Evolutionary conservation across 2,329 filamentous ascomycete genomes (phyloP), one percentile per base, ranked within the genome.

Genomic region (Parastagonospora avenae): DNA sequence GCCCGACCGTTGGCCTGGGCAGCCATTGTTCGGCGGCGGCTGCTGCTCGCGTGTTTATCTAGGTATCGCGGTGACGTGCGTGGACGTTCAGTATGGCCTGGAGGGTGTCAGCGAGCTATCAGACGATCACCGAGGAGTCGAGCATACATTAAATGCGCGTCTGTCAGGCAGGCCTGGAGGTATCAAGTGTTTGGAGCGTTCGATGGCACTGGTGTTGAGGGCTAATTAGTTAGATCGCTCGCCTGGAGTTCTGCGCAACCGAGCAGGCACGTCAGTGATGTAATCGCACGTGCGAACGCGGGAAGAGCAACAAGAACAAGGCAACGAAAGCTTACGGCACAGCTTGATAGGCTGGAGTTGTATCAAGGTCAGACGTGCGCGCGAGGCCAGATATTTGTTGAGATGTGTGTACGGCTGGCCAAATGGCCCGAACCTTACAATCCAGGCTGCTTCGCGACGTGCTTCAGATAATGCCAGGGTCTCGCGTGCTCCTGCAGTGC

Each of bases 1-100:
- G 68, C 68, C 56, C 66, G 63, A 50, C 70, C 71, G 59, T 73
- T 74, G 58, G 64, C 68, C 50, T 66, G 69, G 52, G 57, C 65
- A 62, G 69, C 70, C 71, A 75, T 75, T 51, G 57, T 66, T 59
- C 61, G 60, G 48, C 39, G 45, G 36, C 50, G 39, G 41, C 44
- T 52, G 41, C 44, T 52, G 52, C 51, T 63, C 55, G 54, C 54
- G 60, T 64, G 57, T 45, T 46, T 41, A 11, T 32, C 50, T 40
- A 32, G 43, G 36, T 29, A 43, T 48, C 36, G 36, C 36, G 46
- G 40, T 43, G 15, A 32, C 29, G 29, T 30, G 45, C 38, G 31
- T 19, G 7, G 42, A 45, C 29, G 50, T 15, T 31, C 40, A 16
- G 14, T 42, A 24, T 24, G 10, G 37, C 37, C 12, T 24, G 15